Percentiles rank a stretch among this genome's conserved stretches.
Conservation (phyloP, 1,284 basidiomycete genomes). For the Microbotryomycetes sp. region DNA sequence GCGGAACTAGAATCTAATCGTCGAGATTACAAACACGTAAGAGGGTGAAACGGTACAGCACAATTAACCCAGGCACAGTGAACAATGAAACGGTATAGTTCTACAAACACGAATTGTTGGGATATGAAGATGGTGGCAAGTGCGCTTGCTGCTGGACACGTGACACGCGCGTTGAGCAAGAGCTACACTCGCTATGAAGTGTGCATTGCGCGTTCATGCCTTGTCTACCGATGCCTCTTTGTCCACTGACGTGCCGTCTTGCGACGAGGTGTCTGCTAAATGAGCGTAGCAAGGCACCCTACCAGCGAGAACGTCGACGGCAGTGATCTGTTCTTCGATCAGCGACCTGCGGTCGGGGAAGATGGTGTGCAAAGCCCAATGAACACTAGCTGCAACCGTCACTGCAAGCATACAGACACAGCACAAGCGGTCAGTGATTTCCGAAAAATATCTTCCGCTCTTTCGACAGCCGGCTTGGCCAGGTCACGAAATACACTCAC, state of each 20-base stretch:
- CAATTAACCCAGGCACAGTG: no score
- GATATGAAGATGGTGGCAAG: no score
- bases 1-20: no score
- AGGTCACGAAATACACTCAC: background rate
- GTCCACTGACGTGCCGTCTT: background rate
- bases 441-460: background rate
- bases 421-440: background rate
- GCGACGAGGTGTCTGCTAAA: conserved; percentile 5
- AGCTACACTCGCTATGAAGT: no score
- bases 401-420: conserved; percentile 8
- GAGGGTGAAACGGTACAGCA: no score
- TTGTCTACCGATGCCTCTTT: background rate
- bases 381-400: conserved; percentile 7
- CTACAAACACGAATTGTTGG: no score
- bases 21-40: no score
- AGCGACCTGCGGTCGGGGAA: conserved; percentile 24
- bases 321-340: conserved; percentile 19
- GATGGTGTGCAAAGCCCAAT: conserved; percentile 11
- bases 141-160: no score
- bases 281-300: conserved; percentile 23
- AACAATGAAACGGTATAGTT: no score
- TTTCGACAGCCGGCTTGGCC: background rate
- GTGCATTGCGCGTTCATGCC: no score
- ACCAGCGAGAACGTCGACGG: conserved; percentile 21
- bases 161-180: no score